These are phyloP conservation scores for Chlorella sp. DNA, from an alignment of 139 green algal species.

Conservation along the genomic window DNA sequence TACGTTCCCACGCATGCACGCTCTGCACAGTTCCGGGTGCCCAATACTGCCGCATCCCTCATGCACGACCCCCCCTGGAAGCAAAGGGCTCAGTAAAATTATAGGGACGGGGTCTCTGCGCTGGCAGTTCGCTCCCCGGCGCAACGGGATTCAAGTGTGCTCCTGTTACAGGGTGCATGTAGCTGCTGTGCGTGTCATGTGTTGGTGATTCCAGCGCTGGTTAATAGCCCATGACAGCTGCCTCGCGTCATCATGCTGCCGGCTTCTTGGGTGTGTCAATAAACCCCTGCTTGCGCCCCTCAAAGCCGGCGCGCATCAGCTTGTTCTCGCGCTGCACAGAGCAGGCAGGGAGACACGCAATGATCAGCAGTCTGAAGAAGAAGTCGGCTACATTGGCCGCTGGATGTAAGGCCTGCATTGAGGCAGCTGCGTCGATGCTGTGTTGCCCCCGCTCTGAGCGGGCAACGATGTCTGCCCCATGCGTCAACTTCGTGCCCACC, in stretches of 20 bases:
- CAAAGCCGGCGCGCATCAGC: conserved; percentile 87
- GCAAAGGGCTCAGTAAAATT: too few relatives aligned
- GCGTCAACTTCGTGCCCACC: too few relatives aligned
- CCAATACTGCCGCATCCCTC: too few relatives aligned
- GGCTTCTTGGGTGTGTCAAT: conserved; percentile 48
- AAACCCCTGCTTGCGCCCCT: conserved; percentile 79
- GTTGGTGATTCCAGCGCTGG: background rate
- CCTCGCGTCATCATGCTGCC: background rate
- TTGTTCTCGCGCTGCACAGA: conserved; percentile 81
- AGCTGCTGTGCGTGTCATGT: background rate
- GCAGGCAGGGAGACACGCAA: background rate
- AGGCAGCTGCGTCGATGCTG: background rate
- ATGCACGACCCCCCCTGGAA: too few relatives aligned
- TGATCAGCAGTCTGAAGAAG: background rate
- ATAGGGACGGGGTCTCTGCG: too few relatives aligned
- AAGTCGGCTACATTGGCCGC: background rate
- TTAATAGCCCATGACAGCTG: background rate
- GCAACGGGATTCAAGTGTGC: too few relatives aligned
- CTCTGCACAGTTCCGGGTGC: too few relatives aligned
- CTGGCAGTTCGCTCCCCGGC: too few relatives aligned
- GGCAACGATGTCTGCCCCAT: too few relatives aligned
- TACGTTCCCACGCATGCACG: too few relatives aligned
- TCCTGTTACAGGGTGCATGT: too few relatives aligned
- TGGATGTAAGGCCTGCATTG: background rate
- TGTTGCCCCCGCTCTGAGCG: background rate